Evolutionary conservation across 2,329 filamentous ascomycete genomes (phyloP), one percentile per base, ranked within the genome.

Genomic region (Chaetomium strumarium): DNA sequence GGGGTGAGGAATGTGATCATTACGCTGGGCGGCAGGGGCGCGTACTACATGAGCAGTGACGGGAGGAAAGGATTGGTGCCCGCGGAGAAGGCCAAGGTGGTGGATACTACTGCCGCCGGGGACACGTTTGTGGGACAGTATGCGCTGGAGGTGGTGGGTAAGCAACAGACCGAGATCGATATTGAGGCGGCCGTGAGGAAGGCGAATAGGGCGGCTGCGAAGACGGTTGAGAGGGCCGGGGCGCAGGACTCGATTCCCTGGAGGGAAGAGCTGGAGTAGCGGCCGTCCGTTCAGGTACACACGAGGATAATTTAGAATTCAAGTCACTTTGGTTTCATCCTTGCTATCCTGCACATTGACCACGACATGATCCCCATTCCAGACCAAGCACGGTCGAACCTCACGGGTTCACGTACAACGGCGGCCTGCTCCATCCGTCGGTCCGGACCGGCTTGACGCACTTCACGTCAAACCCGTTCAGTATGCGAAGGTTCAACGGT

Each of bases 61-160:
- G 69, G 67, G 20, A 63, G 61, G 40, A 73, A 72, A 48, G 76
- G 73, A 1, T 63, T 83, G 58, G 69, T 90, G 5, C 67, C 72
- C 2, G 89, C 88, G 0, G 76, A 80, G 56, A 85, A 86, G 68
- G 85, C 89, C 4, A 71, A 68, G 17, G 92, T 97, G 1, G 82
- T 96, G 5, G 92, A 97, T 68, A 97, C 92, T 1, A 97, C 92
- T 8, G 92, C 87, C 1, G 93, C 93, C 5, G 92, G 92, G 0
- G 92, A 97, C 68, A 96, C 92, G 0, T 96, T 96, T 71, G 88
- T 95, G 5, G 92, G 93, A 2, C 86, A 83, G 19, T 95, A 96
- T 67, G 87, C 89, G 2, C 80, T 93, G 24, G 80, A 83, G 52
- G 78, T 86, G 30, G 88, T 88, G 37, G 66, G 58, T 34, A 56